A percentile compares a stretch with the other conserved stretches of the same genome.
These are phyloP conservation scores for Lachnellula cervina DNA, from an alignment of 2,329 filamentous ascomycete species.

Conservation along the genomic window DNA sequence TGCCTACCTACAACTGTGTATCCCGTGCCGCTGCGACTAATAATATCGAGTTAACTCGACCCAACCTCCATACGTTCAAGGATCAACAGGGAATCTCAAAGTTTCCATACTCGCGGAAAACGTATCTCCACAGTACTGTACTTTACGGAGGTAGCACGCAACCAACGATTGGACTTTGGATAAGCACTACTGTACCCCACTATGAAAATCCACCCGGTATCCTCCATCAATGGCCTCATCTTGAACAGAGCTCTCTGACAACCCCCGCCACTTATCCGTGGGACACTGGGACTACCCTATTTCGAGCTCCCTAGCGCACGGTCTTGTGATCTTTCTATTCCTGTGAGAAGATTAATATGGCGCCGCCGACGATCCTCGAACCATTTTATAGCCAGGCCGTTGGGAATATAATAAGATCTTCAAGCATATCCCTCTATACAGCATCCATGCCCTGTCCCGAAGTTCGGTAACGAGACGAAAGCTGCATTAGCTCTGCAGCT, in stretches of 20 bases:
- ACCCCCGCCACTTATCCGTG: too few relatives aligned
- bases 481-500: background rate
- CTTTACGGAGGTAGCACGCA: too few relatives aligned
- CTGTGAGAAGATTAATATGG: background rate
- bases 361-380: background rate
- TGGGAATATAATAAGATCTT: background rate
- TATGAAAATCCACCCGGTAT: background rate
- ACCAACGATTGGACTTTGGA: background rate
- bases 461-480: constrained; percentile 2
- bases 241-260: too few relatives aligned
- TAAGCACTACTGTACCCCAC: background rate
- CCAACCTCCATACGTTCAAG: background rate
- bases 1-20: too few relatives aligned
- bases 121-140: background rate
- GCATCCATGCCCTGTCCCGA: constrained; percentile 2
- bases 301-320: background rate
- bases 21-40: too few relatives aligned
- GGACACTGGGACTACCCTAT: background rate
- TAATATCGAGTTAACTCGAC: too few relatives aligned
- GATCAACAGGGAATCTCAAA: background rate
- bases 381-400: background rate
- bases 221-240: too few relatives aligned
- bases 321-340: background rate
- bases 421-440: background rate
- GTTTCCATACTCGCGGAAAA: background rate